Percentiles rank a stretch among this genome's conserved stretches.
phyloP scores from a whole-genome alignment of 441 rosid genomes.

The Aquilaria agallochum region DNA sequence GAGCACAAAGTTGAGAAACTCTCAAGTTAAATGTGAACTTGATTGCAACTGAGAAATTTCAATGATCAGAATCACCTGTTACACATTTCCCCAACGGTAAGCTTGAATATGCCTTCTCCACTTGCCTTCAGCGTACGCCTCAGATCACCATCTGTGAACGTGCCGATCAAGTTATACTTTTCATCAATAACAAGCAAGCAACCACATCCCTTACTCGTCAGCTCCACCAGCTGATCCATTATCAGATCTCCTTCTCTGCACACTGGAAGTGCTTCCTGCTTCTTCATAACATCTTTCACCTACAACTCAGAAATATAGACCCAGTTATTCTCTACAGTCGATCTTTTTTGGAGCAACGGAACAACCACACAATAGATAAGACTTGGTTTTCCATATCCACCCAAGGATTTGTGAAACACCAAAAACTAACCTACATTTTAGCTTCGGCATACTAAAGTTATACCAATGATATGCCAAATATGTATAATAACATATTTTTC shows the following conservation, averaged over 20 bases:
- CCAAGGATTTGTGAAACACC: too few relatives aligned
- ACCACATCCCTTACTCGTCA: conserved; percentile 90
- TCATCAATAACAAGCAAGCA: conserved; percentile 80
- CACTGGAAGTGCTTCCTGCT: conserved; percentile 81
- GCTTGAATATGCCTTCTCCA: conserved; percentile 87
- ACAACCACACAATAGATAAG: too few relatives aligned
- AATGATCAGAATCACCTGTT: conserved; percentile 45
- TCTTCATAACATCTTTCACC: conserved; percentile 96
- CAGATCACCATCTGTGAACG: conserved; percentile 94
- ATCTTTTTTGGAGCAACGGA: too few relatives aligned
- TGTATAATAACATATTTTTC: too few relatives aligned
- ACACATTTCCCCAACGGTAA: conserved; percentile 93
- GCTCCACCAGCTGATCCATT: conserved; percentile 89
- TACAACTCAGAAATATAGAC: conserved; percentile 18
- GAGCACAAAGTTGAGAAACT: too few relatives aligned
- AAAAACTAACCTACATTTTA: too few relatives aligned
- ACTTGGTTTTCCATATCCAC: too few relatives aligned
- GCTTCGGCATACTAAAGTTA: too few relatives aligned
- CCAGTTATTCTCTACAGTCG: too few relatives aligned
- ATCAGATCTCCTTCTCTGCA: conserved; percentile 88
- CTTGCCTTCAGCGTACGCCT: conserved; percentile 90
- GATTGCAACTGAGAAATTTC: background rate
- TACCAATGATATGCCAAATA: too few relatives aligned
- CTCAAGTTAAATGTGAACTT: background rate
- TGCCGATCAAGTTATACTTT: conserved; percentile 64